Base-by-base conservation (phyloP, 176 grass and related monocot species). In the Triticum turgidum region DNA sequence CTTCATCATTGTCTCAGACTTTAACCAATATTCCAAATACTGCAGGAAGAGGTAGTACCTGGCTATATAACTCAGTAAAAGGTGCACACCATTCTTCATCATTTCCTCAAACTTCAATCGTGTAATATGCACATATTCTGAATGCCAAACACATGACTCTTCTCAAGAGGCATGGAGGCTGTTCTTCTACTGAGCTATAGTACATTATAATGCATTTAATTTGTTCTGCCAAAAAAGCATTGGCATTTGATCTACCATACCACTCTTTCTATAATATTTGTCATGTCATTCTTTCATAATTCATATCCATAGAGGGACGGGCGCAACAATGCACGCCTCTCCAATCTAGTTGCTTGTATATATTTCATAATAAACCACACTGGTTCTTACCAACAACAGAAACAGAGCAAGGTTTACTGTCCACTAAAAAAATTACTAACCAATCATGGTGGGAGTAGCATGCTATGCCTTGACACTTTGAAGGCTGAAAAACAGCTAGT, bases 11-110 rank as follows among this genome's bases (percentile, higher is more conserved):
- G 20, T 34, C 29, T 80, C 25, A 51, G 49, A 25, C 45, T 63
- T 78, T 59, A 8, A 71, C 20, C 37, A 37, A 45, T 47, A 37
- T 76, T 44, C 21, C 59, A 5, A 29, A 56, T 65, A 70, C 65
- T 61, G 39, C 76, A 94, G 92, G 89, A 92, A 44, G 90, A 92
- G 77, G 77, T 45, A 18, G 52, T 56, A 1, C 52, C 6, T 56
- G 5, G 52, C 52, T 56, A 56, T 56, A 20, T 56, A 49, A 12
- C 42, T 45, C 42, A 3, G 42, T 45, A 45, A 44, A 44, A 44
- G 42, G 42, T 45, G 42, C 42, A 45, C 42, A 45, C 42, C 42
- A 11, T 45, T 42, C 39, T 42, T 42, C 39, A 42, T 42, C 39
- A 42, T 42, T 17, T 54, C 5, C 15, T 17, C 15, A 17, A 54